A percentile compares a stretch with the other conserved stretches of the same genome.
phyloP scores from a whole-genome alignment of 768 basidiomycete genomes.

The Trichaptum fuscoviolaceum region DNA sequence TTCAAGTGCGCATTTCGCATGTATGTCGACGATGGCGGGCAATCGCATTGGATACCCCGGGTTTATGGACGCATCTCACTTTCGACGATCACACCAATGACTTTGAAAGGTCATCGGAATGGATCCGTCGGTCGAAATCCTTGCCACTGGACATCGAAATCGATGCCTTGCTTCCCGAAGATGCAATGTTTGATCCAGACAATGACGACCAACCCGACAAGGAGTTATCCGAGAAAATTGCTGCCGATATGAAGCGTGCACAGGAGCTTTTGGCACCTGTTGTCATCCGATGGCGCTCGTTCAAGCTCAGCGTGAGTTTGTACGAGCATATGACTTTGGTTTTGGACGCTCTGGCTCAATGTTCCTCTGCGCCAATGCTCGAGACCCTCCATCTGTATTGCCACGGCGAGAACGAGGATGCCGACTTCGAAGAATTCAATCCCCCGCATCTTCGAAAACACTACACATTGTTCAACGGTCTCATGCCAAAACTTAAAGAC shows the following conservation, averaged over 20 bases:
- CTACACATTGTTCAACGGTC: constrained; percentile 49
- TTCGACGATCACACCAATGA: constrained; percentile 33
- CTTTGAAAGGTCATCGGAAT: constrained; percentile 37
- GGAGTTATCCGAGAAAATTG: constrained; percentile 9
- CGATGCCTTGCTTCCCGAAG: constrained; percentile 33
- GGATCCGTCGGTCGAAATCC: constrained; percentile 49
- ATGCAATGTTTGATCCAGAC: constrained; percentile 25
- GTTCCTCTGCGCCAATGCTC: constrained; percentile 47
- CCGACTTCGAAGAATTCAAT: constrained; percentile 34
- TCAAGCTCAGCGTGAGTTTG: constrained; percentile 41
- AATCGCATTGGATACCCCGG: constrained; percentile 44
- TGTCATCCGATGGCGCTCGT: constrained; percentile 45
- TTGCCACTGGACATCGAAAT: constrained; percentile 51
- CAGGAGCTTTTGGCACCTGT: constrained; percentile 43
- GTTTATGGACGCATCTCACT: constrained; percentile 49
- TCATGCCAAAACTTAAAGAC: constrained; percentile 43
- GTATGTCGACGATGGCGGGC: constrained; percentile 58
- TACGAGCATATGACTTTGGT: constrained; percentile 43
- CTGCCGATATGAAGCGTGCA: constrained; percentile 21
- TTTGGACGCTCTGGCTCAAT: constrained; percentile 36
- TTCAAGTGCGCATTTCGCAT: constrained; percentile 55
- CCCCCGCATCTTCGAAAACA: constrained; percentile 35
- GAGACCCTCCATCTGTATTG: constrained; percentile 51
- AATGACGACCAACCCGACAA: constrained; percentile 18
- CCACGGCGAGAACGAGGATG: constrained; percentile 39